Conservation (phyloP, 768 basidiomycete species). For the Leccinum rimulosum region DNA sequence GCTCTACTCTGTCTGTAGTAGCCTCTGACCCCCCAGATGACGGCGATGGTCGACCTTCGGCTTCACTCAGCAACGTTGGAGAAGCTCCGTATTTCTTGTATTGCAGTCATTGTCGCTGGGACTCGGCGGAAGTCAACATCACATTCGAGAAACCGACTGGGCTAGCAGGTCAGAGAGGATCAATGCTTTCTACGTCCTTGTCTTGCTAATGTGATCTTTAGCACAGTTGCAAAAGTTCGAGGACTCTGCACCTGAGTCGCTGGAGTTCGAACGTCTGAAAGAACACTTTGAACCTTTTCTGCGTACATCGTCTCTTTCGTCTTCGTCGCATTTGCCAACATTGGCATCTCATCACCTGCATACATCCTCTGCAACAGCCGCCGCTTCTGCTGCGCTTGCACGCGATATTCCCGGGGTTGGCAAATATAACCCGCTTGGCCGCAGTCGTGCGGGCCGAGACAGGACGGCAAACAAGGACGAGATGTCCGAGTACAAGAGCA, state of each 20-base stretch:
- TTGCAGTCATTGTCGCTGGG: slow-evolving; percentile 94
- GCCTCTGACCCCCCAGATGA: slow-evolving; percentile 76
- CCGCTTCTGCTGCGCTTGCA: slow-evolving; percentile 84
- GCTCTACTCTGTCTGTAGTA: slow-evolving; percentile 87
- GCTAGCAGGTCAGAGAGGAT: slow-evolving; percentile 69
- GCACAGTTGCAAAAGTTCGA: slow-evolving; percentile 90
- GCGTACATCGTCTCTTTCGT: slow-evolving; percentile 74
- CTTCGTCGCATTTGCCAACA: slow-evolving; percentile 55
- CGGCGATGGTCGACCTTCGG: slow-evolving; percentile 52
- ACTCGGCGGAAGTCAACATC: slow-evolving; percentile 86
- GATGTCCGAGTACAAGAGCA: slow-evolving; percentile 71
- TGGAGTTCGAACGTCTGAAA: slow-evolving; percentile 93
- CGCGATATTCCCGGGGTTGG: slow-evolving; percentile 82
- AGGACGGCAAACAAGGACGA: slow-evolving; percentile 71
- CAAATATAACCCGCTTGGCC: slow-evolving; percentile 66
- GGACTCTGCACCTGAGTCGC: slow-evolving; percentile 77
- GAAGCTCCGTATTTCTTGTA: slow-evolving; percentile 90
- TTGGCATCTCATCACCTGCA: slow-evolving; percentile 67
- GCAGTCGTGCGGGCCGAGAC: slow-evolving; percentile 52
- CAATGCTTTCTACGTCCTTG: neutral
- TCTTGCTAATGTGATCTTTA: slow-evolving; percentile 30
- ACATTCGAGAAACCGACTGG: slow-evolving; percentile 97
- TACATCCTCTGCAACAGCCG: slow-evolving; percentile 81
- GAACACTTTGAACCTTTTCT: slow-evolving; percentile 97
- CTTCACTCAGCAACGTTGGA: slow-evolving; percentile 58